These are phyloP conservation scores for Coemansia sp. DNA, from an alignment of 192 early-diverging fungal genomes.

Conservation along the genomic window DNA sequence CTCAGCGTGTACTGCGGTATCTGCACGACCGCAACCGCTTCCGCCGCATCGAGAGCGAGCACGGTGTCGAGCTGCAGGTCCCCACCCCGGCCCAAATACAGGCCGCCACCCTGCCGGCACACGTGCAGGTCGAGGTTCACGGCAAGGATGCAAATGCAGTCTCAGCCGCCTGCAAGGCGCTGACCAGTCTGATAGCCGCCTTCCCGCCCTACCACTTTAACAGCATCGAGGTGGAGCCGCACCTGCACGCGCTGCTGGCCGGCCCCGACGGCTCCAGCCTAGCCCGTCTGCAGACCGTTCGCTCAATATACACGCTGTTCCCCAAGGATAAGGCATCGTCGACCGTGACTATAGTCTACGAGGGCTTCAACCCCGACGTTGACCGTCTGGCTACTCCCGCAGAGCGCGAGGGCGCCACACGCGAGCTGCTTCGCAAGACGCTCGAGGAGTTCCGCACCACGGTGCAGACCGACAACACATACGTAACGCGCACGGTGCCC, in stretches of 20 bases:
- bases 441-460: conserved; percentile 68
- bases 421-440: conserved; percentile 48
- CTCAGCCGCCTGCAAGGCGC: conserved; percentile 60
- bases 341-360: conserved; percentile 77
- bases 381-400: conserved; percentile 47
- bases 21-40: conserved; percentile 68
- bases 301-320: conserved; percentile 76
- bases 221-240: conserved; percentile 70
- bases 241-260: conserved; percentile 66
- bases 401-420: conserved; percentile 56
- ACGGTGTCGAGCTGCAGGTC: conserved; percentile 57
- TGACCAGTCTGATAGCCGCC: conserved; percentile 53
- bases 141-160: conserved; percentile 61
- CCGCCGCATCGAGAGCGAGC: conserved; percentile 73
- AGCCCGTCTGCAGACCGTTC: conserved; percentile 60
- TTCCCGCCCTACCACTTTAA: conserved; percentile 59
- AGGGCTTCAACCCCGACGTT: conserved; percentile 55
- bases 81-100: conserved; percentile 44
- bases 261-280: conserved; percentile 62
- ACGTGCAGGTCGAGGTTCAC: conserved; percentile 70
- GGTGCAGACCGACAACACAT: conserved; percentile 61
- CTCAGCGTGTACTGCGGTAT: conserved; percentile 68
- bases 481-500: conserved; percentile 54
- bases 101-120: conserved; percentile 34
- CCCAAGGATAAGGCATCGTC: conserved; percentile 57